Percentiles rank a stretch among this genome's conserved stretches.
Evolutionary conservation across 106 monocot species (phyloP).

Genomic region (Hemerocallis citrina): DNA sequence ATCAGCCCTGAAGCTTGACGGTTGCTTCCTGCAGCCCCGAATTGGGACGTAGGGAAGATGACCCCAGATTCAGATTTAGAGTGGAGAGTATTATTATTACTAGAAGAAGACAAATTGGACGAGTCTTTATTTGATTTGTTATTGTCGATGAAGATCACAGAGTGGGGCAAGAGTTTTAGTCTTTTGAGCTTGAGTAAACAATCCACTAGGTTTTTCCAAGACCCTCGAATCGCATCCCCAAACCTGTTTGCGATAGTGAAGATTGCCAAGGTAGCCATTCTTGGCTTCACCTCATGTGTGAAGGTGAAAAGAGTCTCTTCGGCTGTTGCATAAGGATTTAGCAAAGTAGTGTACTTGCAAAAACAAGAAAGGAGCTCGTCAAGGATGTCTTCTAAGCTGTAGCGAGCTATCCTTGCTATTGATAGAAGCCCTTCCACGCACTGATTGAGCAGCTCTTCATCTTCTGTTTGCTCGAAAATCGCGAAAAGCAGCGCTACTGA

Average conservation of each 20-base stretch:
- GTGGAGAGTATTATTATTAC: too few species aligned
- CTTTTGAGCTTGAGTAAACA: conserved; percentile 86
- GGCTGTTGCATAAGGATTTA: conserved; percentile 74
- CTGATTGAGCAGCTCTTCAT: conserved; percentile 61
- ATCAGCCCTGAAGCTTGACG: conserved; percentile 32
- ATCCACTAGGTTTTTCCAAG: conserved; percentile 75
- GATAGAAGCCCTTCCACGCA: conserved; percentile 67
- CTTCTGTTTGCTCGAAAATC: conserved; percentile 80
- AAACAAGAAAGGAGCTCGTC: conserved; percentile 87
- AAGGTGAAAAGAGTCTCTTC: conserved; percentile 80
- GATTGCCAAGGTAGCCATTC: conserved; percentile 79
- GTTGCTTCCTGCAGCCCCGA: background rate
- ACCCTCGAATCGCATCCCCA: conserved; percentile 63
- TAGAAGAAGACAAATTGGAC: background rate
- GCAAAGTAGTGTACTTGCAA: conserved; percentile 75
- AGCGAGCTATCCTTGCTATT: conserved; percentile 52
- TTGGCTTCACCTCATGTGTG: conserved; percentile 68
- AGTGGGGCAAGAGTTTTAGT: conserved; percentile 60
- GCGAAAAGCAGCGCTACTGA: conserved; percentile 60
- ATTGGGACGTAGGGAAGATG: conserved; percentile 38
- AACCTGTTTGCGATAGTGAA: conserved; percentile 91
- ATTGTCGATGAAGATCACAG: conserved; percentile 24
- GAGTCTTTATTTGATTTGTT: background rate
- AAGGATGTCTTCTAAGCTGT: conserved; percentile 72
- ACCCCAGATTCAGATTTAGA: conserved; percentile 36